Evolutionary conservation across 257 asterid species (phyloP).

Genomic region (Agastache rugosa): DNA sequence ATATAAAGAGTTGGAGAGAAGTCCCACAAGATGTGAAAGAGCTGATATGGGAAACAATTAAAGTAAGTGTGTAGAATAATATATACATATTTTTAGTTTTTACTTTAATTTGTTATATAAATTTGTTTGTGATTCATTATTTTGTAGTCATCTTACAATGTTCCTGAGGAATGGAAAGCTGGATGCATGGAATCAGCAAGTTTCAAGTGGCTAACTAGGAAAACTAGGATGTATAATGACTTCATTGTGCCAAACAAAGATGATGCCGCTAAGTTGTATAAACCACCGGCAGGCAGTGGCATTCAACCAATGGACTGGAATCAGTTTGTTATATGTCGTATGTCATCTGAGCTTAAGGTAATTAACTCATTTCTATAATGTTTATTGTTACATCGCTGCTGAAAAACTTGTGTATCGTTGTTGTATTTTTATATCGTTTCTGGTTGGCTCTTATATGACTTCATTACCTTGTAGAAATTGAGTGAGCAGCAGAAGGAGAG

Average conservation of each 20-base stretch:
- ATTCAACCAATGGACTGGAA: constrained; percentile 5
- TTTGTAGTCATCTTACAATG: too few species aligned
- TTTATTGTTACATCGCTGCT: too few species aligned
- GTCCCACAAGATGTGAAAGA: constrained; percentile 17
- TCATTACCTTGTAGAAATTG: too few species aligned
- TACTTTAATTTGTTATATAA: too few species aligned
- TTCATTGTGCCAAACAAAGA: background rate
- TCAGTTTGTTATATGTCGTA: background rate
- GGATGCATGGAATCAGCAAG: constrained; percentile 12
- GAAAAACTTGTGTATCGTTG: too few species aligned
- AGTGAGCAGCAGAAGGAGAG: too few species aligned
- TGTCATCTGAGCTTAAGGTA: background rate
- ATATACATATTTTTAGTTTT: too few species aligned
- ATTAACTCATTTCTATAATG: background rate
- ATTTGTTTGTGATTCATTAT: too few species aligned
- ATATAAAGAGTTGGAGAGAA: constrained; percentile 1
- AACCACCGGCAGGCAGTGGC: background rate
- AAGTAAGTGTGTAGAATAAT: too few species aligned
- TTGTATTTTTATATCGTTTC: too few species aligned
- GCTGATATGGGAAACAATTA: too few species aligned
- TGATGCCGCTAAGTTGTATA: background rate
- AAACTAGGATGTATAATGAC: background rate
- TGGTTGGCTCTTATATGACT: too few species aligned
- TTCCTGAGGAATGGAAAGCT: background rate
- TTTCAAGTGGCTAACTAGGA: constrained; percentile 3